A percentile compares a stretch with the other conserved stretches of the same genome.
phyloP scores from a whole-genome alignment of 208 protist genomes.

The Trypanosoma melophagium region DNA sequence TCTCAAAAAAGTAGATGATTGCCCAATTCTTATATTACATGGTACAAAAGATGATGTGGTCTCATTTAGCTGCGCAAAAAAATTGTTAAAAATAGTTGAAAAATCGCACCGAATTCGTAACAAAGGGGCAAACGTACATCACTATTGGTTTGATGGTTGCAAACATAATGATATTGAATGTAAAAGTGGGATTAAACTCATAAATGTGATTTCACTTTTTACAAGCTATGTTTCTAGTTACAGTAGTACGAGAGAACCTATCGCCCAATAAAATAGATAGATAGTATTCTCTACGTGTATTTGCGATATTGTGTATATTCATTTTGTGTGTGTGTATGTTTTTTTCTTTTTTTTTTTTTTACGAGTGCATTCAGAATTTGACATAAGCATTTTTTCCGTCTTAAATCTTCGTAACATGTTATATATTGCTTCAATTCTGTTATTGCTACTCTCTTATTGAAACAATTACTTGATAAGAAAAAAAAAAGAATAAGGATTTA shows the following conservation, averaged over 20 bases:
- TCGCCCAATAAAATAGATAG: background rate
- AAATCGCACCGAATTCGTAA: constrained; percentile 3
- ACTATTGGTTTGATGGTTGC: constrained; percentile 50
- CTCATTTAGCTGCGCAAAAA: constrained; percentile 45
- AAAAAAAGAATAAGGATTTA: too few relatives aligned
- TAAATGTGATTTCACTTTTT: constrained; percentile 34
- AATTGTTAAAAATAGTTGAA: constrained; percentile 35
- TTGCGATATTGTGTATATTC: constrained; percentile 19
- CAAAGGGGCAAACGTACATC: background rate
- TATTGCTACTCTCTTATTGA: too few relatives aligned
- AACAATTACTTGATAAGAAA: too few relatives aligned
- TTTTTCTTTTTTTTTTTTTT: constrained; percentile 16
- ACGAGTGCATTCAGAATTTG: too few relatives aligned
- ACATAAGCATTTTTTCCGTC: too few relatives aligned
- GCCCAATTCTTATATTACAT: constrained; percentile 73
- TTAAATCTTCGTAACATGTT: too few relatives aligned
- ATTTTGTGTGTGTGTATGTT: too few relatives aligned
- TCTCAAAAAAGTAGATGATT: constrained; percentile 41
- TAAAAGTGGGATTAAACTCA: constrained; percentile 14
- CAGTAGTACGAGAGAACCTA: background rate
- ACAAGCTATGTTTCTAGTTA: constrained; percentile 4
- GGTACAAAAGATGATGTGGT: constrained; percentile 60
- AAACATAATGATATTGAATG: constrained; percentile 72
- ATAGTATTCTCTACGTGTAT: background rate
- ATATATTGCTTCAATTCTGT: too few relatives aligned